Percentiles rank a stretch among this genome's conserved stretches.
Evolutionary conservation across 257 asterid species (phyloP).

Genomic region (Solanum stenotomum): DNA sequence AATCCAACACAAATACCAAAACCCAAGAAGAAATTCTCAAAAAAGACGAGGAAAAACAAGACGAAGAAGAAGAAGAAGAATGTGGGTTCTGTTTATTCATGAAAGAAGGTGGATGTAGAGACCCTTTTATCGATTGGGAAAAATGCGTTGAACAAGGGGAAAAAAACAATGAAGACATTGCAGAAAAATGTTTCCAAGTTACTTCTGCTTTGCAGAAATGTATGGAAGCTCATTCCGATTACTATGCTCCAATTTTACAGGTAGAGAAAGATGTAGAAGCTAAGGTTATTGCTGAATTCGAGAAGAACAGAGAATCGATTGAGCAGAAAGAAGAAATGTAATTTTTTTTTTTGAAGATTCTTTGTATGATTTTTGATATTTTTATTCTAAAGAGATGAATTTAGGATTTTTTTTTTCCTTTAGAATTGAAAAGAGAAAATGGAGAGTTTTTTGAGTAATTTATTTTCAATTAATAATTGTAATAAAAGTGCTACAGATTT

Average conservation of each 20-base stretch:
- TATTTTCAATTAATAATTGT: background rate
- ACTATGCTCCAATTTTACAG: constrained; percentile 54
- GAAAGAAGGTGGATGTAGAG: constrained; percentile 82
- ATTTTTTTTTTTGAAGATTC: background rate
- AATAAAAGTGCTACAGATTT: background rate
- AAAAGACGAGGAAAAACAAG: constrained; percentile 7
- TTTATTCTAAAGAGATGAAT: background rate
- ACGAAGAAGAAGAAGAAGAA: constrained; percentile 40
- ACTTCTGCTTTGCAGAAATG: constrained; percentile 54
- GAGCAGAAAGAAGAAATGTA: background rate
- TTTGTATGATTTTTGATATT: background rate
- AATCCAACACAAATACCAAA: background rate
- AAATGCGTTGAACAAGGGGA: constrained; percentile 65
- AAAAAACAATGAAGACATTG: constrained; percentile 43
- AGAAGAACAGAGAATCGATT: background rate
- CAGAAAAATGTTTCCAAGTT: constrained; percentile 43
- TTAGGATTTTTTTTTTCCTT: background rate
- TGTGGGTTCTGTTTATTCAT: constrained; percentile 76
- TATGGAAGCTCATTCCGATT: constrained; percentile 68
- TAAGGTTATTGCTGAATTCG: constrained; percentile 37
- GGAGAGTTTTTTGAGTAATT: background rate
- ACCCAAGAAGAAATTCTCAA: background rate
- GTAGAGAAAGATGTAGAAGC: constrained; percentile 58
- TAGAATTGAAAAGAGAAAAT: background rate
- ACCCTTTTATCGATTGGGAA: constrained; percentile 55